Percentiles rank a stretch among this genome's conserved stretches.
Conservation (phyloP, 768 basidiomycete species). For the Hortiboletus flavorubellus region DNA sequence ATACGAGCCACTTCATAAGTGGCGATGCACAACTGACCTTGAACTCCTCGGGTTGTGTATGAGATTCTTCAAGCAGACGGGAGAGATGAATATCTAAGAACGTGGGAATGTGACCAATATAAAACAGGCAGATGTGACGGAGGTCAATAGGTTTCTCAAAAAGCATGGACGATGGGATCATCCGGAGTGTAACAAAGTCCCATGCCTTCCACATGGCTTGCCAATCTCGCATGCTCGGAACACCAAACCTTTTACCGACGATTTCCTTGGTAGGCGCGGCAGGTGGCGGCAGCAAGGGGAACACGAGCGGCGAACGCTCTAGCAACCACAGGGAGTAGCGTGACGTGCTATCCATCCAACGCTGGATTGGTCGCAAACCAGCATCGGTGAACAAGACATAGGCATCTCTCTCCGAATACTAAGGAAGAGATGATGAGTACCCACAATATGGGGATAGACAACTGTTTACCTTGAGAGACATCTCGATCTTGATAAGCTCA, state of each 20-base stretch:
- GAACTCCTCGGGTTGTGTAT: slow-evolving; percentile 82
- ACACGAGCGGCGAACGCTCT: slow-evolving; percentile 78
- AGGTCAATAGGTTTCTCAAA: slow-evolving; percentile 90
- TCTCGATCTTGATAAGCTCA: slow-evolving; percentile 84
- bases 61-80: slow-evolving; percentile 64
- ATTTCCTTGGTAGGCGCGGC: slow-evolving; percentile 16
- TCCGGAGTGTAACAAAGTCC: slow-evolving; percentile 79
- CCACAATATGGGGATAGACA: background rate
- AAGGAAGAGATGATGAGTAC: background rate
- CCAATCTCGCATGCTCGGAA: slow-evolving; percentile 82
- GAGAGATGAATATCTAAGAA: slow-evolving; percentile 92
- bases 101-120: slow-evolving; percentile 91
- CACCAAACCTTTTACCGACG: slow-evolving; percentile 43
- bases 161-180: slow-evolving; percentile 87
- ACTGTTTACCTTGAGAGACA: slow-evolving; percentile 75
- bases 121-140: slow-evolving; percentile 96
- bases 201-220: slow-evolving; percentile 79
- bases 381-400: slow-evolving; percentile 66
- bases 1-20: slow-evolving; percentile 3
- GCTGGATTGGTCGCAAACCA: slow-evolving; percentile 78
- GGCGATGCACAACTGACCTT: slow-evolving; percentile 43
- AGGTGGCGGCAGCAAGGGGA: slow-evolving; percentile 57
- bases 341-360: slow-evolving; percentile 73
- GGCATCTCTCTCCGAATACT: slow-evolving; percentile 81
- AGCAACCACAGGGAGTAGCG: slow-evolving; percentile 88